Base-by-base conservation (phyloP, 148 eudicot species). In the Oxyria digyna region DNA sequence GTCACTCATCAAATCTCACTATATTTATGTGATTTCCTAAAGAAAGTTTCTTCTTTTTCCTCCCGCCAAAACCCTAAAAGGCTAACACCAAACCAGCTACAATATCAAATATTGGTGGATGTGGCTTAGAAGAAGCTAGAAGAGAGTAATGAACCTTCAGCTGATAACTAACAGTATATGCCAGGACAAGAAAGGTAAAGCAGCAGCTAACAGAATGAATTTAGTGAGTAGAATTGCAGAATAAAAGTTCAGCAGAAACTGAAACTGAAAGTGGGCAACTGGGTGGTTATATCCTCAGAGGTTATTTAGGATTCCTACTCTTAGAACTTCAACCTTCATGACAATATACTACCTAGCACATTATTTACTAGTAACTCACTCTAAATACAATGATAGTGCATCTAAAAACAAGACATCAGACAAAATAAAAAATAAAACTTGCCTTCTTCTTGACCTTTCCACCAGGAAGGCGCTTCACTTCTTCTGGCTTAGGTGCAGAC, bases 391-490 rank as follows among this genome's bases (percentile, higher is more conserved):
- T 57, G 35, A 6, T 14, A 59, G 35, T 23, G 62, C 10, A 59
- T 29, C 14, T 6, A 1, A 14, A 59, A 59, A 13, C 65, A 27
- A 59, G 65, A 59, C 10, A 59, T 59, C 11, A 15, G 6, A 29
- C 0, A 13, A 14, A 57, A 35, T 13, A 0, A 27, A 27, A 26
- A 31, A 0, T 4, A 59, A 26, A 4, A 54, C 65, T 59, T 31
- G 38, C 96, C 76, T 93, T 93, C 87, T 93, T 93, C 76, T 93
- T 93, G 38, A 83, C 79, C 84, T 93, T 93, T 42, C 98, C 96
- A 42, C 98, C 96, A 54, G 98, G 98, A 78, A 93, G 96, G 69
- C 91, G 89, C 65, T 93, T 89, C 20, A 89, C 98, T 82, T 81
- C 94, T 79, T 92, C 98, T 26, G 71, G 81, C 79, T 85, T 78